Base-by-base conservation (phyloP, 2,329 filamentous ascomycete genomes). In the Aspergillus costaricaensis region DNA sequence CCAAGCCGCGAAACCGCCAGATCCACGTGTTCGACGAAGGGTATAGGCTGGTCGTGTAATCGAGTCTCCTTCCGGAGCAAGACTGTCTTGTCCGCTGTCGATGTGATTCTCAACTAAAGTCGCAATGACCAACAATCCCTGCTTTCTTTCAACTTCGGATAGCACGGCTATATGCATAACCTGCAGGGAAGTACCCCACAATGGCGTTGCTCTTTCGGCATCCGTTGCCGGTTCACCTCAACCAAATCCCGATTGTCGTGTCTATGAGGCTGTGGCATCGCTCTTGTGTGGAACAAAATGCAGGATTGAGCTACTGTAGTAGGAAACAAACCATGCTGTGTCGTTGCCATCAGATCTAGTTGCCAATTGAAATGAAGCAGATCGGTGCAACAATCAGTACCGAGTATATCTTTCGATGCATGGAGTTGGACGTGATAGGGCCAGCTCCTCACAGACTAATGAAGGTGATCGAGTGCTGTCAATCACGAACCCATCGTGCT, bases 131-230 rank as follows among this genome's bases (percentile, higher is more conserved):
- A 19, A n/a, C 17, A 30, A 27, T 17, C 47, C 47, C 25, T 30
- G 25, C 25, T 50, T 32, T 5, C 10, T 32, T 36, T 14, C 23
- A 8, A 49, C n/a, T 21, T 9, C 47, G 47, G 47, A n/a, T 32
- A 17, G 23, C n/a, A 50, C n/a, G 47, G 23, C 47, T 27, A 27
- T n/a, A 27, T 27, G 47, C 17, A 50, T 50, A 15, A 32, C 25
- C 47, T 10, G 25, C 47, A 50, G n/a, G 47, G 17, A 32, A 30
- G 2, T 30, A 12, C 23, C 15, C 25, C 25, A 44, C 53, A 36
- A 36, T 23, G 17, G 30, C 27, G 36, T 55, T 57, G 21, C 55
- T 61, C 55, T 48, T 30, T 36, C 30, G 14, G 32, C 17, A 60
- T 43, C 47, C 32, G 55, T 38, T 19, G 21, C 43, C 27, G 17